Conservation (phyloP, 805 yeast species). For the Candida anglica region DNA sequence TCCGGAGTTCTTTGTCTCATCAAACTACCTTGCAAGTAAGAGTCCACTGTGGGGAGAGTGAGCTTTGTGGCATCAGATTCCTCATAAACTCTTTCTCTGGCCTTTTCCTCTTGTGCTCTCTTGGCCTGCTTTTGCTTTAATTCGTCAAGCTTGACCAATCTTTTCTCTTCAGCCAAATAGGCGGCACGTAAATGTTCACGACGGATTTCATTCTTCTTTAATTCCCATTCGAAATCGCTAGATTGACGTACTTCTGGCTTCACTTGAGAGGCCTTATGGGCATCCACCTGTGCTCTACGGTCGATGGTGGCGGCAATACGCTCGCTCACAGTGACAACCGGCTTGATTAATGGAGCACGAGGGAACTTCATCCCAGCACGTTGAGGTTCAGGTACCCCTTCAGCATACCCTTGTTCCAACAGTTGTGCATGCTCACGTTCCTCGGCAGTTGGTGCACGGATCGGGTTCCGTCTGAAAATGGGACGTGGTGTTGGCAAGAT, state of each 20-base stretch:
- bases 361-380: conserved; percentile 42
- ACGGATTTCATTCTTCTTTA: conserved; percentile 60
- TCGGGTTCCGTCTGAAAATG: conserved; percentile 62
- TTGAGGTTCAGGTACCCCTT: conserved; percentile 62
- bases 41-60: conserved; percentile 78
- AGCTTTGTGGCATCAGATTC: conserved; percentile 53
- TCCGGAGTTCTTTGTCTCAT: conserved; percentile 70
- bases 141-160: conserved; percentile 37
- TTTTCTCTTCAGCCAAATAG: conserved; percentile 48
- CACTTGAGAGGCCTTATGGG: conserved; percentile 21
- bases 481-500: conserved; percentile 75
- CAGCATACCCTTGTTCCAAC: conserved; percentile 64
- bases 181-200: conserved; percentile 67
- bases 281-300: conserved; percentile 23
- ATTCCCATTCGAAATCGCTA: conserved; percentile 41
- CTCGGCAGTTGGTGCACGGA: conserved; percentile 45
- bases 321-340: conserved; percentile 55
- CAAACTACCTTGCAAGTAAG: conserved; percentile 61
- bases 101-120: conserved; percentile 21
- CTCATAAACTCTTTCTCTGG: conserved; percentile 28
- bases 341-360: conserved; percentile 51
- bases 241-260: too few species aligned
- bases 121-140: conserved; percentile 23
- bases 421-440: conserved; percentile 40
- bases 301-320: conserved; percentile 56